These are phyloP conservation scores for Hypericum perforatum DNA, from an alignment of 345 rosid genomes.

Conservation along the genomic window DNA sequence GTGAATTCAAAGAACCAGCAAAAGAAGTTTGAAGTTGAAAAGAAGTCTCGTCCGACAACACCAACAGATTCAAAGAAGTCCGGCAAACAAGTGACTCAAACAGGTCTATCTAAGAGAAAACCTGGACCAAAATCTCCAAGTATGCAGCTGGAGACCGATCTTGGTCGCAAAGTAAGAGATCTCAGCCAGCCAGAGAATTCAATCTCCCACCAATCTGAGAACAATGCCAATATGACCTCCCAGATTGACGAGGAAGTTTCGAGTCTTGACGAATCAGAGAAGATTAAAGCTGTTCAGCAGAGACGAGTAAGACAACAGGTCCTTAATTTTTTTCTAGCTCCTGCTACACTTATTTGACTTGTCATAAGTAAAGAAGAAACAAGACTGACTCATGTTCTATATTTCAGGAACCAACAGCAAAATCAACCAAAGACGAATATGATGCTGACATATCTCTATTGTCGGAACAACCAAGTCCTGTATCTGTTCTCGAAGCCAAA, in stretches of 20 bases:
- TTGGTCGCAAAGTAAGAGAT: too few relatives aligned
- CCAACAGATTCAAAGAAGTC: too few relatives aligned
- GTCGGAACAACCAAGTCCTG: slow-evolving; percentile 84
- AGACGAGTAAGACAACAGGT: slow-evolving; percentile 32
- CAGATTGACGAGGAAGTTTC: slow-evolving; percentile 53
- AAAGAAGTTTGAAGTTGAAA: too few relatives aligned
- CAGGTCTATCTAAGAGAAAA: too few relatives aligned
- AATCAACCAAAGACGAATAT: slow-evolving; percentile 23
- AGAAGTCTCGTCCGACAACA: too few relatives aligned
- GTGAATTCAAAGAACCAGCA: too few relatives aligned
- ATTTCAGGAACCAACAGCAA: slow-evolving; percentile 42
- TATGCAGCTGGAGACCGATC: too few relatives aligned
- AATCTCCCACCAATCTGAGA: too few relatives aligned
- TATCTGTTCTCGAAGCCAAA: slow-evolving; percentile 83
- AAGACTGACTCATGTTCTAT: slow-evolving; percentile 18
- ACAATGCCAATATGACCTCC: slow-evolving; percentile 19
- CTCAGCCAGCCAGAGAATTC: too few relatives aligned
- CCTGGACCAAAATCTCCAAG: too few relatives aligned
- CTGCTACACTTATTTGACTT: slow-evolving; percentile 5
- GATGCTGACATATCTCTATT: slow-evolving; percentile 30
- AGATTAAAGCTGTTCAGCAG: slow-evolving; percentile 28
- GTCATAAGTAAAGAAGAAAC: background rate
- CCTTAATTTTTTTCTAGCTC: slow-evolving; percentile 15
- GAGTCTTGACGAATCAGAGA: slow-evolving; percentile 38
- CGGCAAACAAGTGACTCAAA: too few relatives aligned